Conservation (phyloP, 805 yeast genomes). For the Yamadazyma olivae region DNA sequence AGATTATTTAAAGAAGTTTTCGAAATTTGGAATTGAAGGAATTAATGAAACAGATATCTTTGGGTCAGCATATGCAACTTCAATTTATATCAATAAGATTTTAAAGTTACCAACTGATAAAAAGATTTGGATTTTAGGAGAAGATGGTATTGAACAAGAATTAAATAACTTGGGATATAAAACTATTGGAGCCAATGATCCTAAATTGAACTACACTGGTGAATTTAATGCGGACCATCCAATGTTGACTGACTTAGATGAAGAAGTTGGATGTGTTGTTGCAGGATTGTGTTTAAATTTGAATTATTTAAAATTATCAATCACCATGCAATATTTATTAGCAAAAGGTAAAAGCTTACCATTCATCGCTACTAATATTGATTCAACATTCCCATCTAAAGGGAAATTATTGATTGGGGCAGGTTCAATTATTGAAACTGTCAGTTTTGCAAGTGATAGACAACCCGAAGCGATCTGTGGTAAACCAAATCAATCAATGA, state of each 20-base stretch:
- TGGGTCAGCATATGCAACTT: slow-evolving; percentile 90
- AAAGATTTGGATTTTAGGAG: slow-evolving; percentile 90
- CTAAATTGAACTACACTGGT: slow-evolving; percentile 42
- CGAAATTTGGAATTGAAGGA: slow-evolving; percentile 49
- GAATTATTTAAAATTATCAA: slow-evolving; percentile 78
- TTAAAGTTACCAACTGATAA: slow-evolving; percentile 67
- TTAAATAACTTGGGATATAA: slow-evolving; percentile 69
- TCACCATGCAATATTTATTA: slow-evolving; percentile 75
- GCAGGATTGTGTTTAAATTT: slow-evolving; percentile 79
- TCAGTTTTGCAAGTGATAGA: slow-evolving; percentile 73
- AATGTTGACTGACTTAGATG: slow-evolving; percentile 59
- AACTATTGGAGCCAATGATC: slow-evolving; percentile 82
- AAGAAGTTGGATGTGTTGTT: slow-evolving; percentile 79
- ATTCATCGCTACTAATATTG: slow-evolving; percentile 91
- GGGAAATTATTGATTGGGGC: slow-evolving; percentile 92
- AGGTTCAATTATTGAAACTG: slow-evolving; percentile 81
- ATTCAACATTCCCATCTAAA: slow-evolving; percentile 89
- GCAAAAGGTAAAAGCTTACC: slow-evolving; percentile 54
- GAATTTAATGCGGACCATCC: slow-evolving; percentile 56
- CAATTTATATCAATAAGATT: slow-evolving; percentile 78
- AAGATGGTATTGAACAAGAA: slow-evolving; percentile 80
- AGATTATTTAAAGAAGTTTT: slow-evolving; percentile 74
- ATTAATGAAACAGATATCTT: slow-evolving; percentile 67
- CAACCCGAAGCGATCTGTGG: slow-evolving; percentile 83
- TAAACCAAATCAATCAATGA: slow-evolving; percentile 86